These are phyloP conservation scores for Pyrenophora teres DNA, from an alignment of 2,329 filamentous ascomycete species.

Conservation along the genomic window DNA sequence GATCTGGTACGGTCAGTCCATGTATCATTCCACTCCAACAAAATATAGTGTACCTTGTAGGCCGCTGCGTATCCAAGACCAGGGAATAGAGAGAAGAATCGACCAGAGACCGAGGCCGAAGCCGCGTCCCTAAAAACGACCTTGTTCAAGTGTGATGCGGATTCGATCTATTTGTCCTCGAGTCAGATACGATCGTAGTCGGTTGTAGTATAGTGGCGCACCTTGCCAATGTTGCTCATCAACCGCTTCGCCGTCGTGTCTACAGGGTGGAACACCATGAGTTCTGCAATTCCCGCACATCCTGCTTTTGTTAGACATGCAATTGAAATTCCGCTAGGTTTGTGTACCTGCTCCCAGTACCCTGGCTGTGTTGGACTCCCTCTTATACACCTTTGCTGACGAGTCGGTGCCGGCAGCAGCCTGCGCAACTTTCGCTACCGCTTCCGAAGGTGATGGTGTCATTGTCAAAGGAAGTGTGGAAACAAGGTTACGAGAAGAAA, in stretches of 20 bases:
- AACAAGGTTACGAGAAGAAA: background rate
- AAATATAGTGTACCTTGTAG: conserved; percentile 71
- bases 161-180: conserved; percentile 56
- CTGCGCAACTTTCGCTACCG: conserved; percentile 35
- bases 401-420: conserved; percentile 38
- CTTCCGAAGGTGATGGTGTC: conserved; percentile 38
- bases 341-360: conserved; percentile 87
- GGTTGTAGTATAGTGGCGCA: conserved; percentile 39
- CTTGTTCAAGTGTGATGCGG: conserved; percentile 71
- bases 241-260: conserved; percentile 98
- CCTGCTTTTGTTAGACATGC: conserved; percentile 59
- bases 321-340: background rate
- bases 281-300: conserved; percentile 88
- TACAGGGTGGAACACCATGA: conserved; percentile 79
- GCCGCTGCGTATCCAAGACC: conserved; percentile 96
- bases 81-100: conserved; percentile 95
- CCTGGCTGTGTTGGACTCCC: conserved; percentile 86
- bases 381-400: conserved; percentile 69
- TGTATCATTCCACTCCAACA: background rate
- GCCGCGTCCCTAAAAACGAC: conserved; percentile 96
- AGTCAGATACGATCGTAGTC: conserved; percentile 20
- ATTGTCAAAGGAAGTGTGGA: conserved; percentile 17
- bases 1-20: conserved; percentile 57
- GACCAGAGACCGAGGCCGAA: conserved; percentile 67
- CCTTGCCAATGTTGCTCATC: conserved; percentile 94